phyloP scores from a whole-genome alignment of 1,284 basidiomycete genomes.

The Porogramme epimiltina region DNA sequence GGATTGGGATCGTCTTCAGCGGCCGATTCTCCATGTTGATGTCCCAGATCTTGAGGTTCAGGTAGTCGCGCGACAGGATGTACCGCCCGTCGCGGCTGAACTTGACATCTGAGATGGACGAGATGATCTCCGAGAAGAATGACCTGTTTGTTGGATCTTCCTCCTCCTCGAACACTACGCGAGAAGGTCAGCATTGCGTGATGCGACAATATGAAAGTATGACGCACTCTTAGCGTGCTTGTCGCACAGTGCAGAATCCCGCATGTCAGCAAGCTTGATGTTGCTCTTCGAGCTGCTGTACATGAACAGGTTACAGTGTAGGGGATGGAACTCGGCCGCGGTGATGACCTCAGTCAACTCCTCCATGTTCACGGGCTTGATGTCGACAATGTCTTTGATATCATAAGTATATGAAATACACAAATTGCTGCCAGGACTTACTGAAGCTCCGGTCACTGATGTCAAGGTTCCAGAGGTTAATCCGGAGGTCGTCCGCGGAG shows the following conservation, averaged over 20 bases:
- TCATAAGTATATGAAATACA: neutral
- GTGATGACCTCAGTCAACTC: conserved; percentile 99
- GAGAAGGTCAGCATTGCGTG: too few relatives aligned
- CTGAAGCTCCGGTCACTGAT: conserved; percentile 99
- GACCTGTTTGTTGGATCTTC: conserved; percentile 97
- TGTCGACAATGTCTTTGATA: conserved; percentile 95
- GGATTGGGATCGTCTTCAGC: conserved; percentile 97
- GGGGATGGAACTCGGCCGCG: conserved; percentile 97
- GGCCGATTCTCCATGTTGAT: conserved; percentile 98
- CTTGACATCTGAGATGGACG: conserved; percentile 99
- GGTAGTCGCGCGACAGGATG: conserved; percentile 95
- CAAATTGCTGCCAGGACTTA: conserved; percentile 46
- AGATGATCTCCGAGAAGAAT: conserved; percentile 99
- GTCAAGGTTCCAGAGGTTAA: conserved; percentile 98
- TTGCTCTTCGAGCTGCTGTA: conserved; percentile 99
- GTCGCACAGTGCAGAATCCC: conserved; percentile 97
- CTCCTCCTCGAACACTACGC: conserved; percentile 98
- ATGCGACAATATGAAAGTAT: too few relatives aligned
- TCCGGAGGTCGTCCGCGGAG: conserved; percentile 93
- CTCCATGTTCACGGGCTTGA: conserved; percentile 99
- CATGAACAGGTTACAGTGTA: conserved; percentile 98
- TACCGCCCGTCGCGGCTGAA: conserved; percentile 98
- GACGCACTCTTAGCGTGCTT: conserved; percentile 91
- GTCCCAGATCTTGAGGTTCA: conserved; percentile 99
- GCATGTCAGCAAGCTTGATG: conserved; percentile 99